These are phyloP conservation scores for Platanthera zijinensis DNA, from an alignment of 106 monocot species.

Conservation along the genomic window DNA sequence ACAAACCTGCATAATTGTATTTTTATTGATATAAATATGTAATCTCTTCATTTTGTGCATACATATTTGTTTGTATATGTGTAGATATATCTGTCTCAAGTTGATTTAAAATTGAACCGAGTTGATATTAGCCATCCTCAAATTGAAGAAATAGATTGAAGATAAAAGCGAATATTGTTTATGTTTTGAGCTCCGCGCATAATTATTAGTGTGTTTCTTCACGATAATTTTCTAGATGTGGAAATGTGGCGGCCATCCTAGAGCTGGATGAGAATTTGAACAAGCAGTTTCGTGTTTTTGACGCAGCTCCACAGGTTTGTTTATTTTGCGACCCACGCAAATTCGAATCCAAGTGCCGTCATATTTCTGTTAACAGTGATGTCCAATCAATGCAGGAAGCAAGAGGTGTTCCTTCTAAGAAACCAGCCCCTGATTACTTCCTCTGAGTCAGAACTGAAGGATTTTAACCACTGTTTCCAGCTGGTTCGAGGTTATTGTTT, in stretches of 20 bases:
- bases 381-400: constrained; percentile 53
- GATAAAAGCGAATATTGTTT: too few relatives aligned
- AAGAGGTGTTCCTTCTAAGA: constrained; percentile 86
- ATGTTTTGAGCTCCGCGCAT: neutral
- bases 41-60: too few relatives aligned
- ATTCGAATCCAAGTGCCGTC: neutral
- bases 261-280: constrained; percentile 96
- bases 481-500: neutral
- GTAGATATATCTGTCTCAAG: too few relatives aligned
- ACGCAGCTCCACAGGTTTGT: constrained; percentile 84
- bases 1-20: neutral
- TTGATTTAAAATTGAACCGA: too few relatives aligned
- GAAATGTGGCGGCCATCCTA: constrained; percentile 96
- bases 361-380: neutral
- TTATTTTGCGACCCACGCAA: neutral
- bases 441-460: constrained; percentile 26
- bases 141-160: too few relatives aligned
- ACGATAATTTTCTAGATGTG: constrained; percentile 46
- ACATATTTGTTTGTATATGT: too few relatives aligned
- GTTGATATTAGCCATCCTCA: too few relatives aligned
- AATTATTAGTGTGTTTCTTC: neutral
- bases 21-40: too few relatives aligned
- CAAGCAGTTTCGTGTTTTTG: constrained; percentile 89
- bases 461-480: neutral
- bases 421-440: constrained; percentile 94